Evolutionary conservation across 345 rosid species (phyloP).

Genomic region (Eucalyptus coolabah): DNA sequence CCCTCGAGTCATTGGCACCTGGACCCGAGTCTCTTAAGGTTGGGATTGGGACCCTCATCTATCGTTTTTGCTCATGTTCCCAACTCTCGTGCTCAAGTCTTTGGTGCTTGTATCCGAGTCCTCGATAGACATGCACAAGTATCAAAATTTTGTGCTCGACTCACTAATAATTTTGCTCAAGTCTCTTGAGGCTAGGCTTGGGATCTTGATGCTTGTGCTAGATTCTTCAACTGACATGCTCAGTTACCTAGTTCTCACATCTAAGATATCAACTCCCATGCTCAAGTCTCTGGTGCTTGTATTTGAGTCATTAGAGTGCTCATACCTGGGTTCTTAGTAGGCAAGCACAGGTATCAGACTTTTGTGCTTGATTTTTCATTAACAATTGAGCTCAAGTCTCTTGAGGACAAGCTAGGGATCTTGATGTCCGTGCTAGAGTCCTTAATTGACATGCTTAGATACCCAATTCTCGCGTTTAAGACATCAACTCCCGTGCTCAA

Average conservation of each 20-base stretch:
- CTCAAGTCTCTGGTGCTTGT: too few relatives aligned
- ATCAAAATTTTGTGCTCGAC: accelerated
- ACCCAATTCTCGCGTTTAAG: too few relatives aligned
- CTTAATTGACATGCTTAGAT: too few relatives aligned
- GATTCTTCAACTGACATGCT: neutral
- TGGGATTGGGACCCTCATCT: accelerated
- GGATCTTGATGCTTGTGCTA: neutral
- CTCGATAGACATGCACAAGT: accelerated
- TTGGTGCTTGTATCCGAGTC: neutral
- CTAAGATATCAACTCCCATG: too few relatives aligned
- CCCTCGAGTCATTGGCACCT: neutral
- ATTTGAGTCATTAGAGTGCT: neutral
- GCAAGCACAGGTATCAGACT: accelerated
- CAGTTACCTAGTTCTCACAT: neutral
- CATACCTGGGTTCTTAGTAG: neutral
- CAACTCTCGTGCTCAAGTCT: neutral
- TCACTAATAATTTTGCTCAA: neutral
- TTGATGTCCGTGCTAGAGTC: too few relatives aligned
- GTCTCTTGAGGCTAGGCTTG: accelerated
- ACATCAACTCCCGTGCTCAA: too few relatives aligned
- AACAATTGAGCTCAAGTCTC: too few relatives aligned
- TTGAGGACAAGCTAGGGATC: too few relatives aligned
- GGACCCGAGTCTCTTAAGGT: neutral
- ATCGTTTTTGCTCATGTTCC: accelerated
- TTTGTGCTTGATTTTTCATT: too few relatives aligned